Evolutionary conservation across 2,329 filamentous ascomycete species (phyloP), one percentile per base, ranked within the genome.

Genomic region (Berkeleyomyces basicola): DNA sequence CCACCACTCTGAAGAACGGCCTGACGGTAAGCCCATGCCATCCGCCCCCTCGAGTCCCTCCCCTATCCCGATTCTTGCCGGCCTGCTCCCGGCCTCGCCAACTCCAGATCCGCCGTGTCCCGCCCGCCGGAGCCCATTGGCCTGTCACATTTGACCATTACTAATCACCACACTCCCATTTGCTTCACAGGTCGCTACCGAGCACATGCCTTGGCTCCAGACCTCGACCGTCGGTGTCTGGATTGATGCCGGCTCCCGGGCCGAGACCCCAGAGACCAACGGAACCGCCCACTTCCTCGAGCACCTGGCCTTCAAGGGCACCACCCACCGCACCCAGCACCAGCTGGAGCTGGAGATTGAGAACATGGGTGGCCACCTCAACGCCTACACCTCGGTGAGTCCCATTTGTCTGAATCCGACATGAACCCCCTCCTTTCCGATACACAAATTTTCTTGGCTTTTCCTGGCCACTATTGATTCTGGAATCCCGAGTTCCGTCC

Each of bases 221-320:
- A 97, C 93, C 66, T 96, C 91, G 71, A 97, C 92, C 63, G 91
- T 97, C 71, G 93, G 93, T 75, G 90, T 99, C 69, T 99, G 93
- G 91, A 99, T 99, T 76, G 95, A 99, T 78, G 92, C 95, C 75
- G 93, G 93, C 74, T 96, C 90, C 77, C 84, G 93, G 77, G 90
- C 93, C 75, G 93, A 99, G 83, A 99, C 93, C 70, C 86, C 93
- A 78, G 90, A 90, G 84, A 97, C 89, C 73, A 99, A 97, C 80
- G 93, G 93, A 78, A 99, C 93, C 71, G 93, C 93, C 73, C 93
- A 99, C 81, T 99, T 99, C 82, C 85, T 99, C 71, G 93, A 99
- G 83, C 93, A 99, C 81, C 84, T 99, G 76, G 95, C 95, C 71
- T 99, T 99, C 86, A 99, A 99, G 89, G 93, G 93, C 70, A 99